Evolutionary conservation across 2,329 filamentous ascomycete genomes (phyloP), one percentile per base, ranked within the genome.

Genomic region (Trichoderma brevicompactum): DNA sequence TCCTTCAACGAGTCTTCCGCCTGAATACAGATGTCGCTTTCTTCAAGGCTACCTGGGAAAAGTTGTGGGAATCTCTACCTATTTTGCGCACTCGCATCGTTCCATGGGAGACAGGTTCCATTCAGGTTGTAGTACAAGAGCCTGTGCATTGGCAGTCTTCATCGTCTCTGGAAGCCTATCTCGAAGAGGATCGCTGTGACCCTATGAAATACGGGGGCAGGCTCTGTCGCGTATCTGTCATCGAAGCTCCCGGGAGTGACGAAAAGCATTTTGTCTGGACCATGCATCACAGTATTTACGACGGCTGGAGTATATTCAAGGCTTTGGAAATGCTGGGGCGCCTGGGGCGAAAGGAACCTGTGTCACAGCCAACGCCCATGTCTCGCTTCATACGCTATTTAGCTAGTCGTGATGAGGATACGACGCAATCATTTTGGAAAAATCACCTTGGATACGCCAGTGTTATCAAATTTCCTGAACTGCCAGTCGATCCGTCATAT

Each of bases 61-160:
- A 12, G 5, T 40, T 66, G 10, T 23, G 50, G 32, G 50, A 54
- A 2, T n/a, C 36, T 15, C 19, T 53, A 1, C n/a, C 64, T 23
- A 58, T 66, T n/a, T 48, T 66, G 17, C 64, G 64, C 2, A 66
- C 64, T 9, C 64, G 64, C 15, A 66, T 66, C 32, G 50, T 66
- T 17, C 43, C 56, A 6, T 38, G 43, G 15, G 17, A 23, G 15
- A 38, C 54, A 41, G 64, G 54, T 8, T 44, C 58, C 6, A 15
- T 66, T 12, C 64, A 66, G 44, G 36, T 66, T 36, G 44, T 66
- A 15, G 41, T 66, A 13, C 40, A 55, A 2, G 50, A 62, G 19
- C n/a, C 43, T 13, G 32, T 48, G 3, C 6, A 13, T 15, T 66
- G 64, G 64, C 50, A 52, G 15, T 32, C 19, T 36, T 49, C 19